Evolutionary conservation across 192 early-diverging fungal species (phyloP).

Genomic region (Rhizophagus clarus): DNA sequence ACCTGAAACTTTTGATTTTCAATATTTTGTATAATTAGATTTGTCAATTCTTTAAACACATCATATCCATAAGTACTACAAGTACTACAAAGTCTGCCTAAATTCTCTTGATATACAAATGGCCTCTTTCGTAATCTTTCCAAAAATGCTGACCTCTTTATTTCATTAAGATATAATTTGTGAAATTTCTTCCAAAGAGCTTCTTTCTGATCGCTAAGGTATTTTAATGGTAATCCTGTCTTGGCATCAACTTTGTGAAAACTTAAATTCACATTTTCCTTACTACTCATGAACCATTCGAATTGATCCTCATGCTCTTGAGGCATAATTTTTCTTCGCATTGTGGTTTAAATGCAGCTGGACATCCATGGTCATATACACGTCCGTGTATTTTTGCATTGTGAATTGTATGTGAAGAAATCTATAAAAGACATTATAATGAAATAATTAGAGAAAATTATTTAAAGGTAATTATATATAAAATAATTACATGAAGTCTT

Average conservation of each 20-base stretch:
- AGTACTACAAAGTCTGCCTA: neutral
- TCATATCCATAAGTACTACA: conserved; percentile 3
- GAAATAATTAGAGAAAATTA: no score
- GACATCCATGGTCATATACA: neutral
- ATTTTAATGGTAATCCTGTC: neutral
- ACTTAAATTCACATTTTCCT: neutral
- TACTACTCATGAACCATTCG: neutral
- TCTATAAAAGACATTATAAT: no score
- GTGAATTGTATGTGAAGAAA: no score
- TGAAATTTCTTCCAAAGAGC: no score
- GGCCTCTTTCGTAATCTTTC: neutral
- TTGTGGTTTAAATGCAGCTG: neutral
- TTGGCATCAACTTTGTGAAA: neutral
- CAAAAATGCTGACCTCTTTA: neutral
- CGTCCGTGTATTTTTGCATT: neutral
- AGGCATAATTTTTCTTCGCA: neutral
- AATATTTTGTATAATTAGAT: conserved; percentile 2
- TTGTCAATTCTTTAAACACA: neutral
- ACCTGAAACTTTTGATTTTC: neutral
- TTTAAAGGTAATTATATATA: no score
- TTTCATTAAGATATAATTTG: no score
- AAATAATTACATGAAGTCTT: no score
- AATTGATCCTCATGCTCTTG: no score
- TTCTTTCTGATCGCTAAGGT: neutral
- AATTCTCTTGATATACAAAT: neutral